Evolutionary conservation across 495 filamentous ascomycete genomes (phyloP).

Genomic region (Bombardia bombarda): DNA sequence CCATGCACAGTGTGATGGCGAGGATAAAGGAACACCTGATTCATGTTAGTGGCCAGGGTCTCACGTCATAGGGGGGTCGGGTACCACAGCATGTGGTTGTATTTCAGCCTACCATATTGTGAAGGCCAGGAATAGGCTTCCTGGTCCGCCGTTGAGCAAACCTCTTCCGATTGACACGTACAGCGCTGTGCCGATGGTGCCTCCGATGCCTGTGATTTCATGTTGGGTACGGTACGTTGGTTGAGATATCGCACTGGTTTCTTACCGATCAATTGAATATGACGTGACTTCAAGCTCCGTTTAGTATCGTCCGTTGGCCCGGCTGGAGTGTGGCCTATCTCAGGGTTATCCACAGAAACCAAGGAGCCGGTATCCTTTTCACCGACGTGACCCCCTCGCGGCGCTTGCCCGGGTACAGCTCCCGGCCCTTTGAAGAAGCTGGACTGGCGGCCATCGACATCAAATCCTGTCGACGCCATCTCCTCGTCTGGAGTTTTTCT

Average conservation of each 20-base stretch:
- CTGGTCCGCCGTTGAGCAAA: slow-evolving; percentile 65
- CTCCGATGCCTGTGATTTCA: slow-evolving; percentile 45
- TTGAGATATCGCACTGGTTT: slow-evolving; percentile 2
- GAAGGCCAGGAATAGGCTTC: slow-evolving; percentile 68
- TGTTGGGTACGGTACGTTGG: slow-evolving; percentile 13
- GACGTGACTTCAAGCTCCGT: slow-evolving; percentile 38
- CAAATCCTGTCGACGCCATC: slow-evolving; percentile 4
- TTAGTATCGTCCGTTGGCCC: slow-evolving; percentile 23
- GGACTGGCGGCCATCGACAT: background rate
- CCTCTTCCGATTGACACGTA: slow-evolving; percentile 55
- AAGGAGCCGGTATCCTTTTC: too few relatives aligned
- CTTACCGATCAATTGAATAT: slow-evolving; percentile 45
- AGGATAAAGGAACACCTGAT: slow-evolving; percentile 58
- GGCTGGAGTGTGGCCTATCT: slow-evolving; percentile 1
- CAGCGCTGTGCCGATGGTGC: slow-evolving; percentile 32
- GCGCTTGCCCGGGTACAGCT: background rate
- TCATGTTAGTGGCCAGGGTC: too few relatives aligned
- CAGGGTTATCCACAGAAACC: background rate
- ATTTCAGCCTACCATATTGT: slow-evolving; percentile 47
- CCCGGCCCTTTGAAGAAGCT: too few relatives aligned
- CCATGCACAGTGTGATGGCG: slow-evolving; percentile 59
- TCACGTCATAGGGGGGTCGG: too few relatives aligned
- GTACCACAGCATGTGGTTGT: too few relatives aligned
- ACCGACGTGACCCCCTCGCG: background rate
- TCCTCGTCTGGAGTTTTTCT: background rate